Conservation (phyloP, 768 basidiomycete species). For the Cyclocybe aegerita region DNA sequence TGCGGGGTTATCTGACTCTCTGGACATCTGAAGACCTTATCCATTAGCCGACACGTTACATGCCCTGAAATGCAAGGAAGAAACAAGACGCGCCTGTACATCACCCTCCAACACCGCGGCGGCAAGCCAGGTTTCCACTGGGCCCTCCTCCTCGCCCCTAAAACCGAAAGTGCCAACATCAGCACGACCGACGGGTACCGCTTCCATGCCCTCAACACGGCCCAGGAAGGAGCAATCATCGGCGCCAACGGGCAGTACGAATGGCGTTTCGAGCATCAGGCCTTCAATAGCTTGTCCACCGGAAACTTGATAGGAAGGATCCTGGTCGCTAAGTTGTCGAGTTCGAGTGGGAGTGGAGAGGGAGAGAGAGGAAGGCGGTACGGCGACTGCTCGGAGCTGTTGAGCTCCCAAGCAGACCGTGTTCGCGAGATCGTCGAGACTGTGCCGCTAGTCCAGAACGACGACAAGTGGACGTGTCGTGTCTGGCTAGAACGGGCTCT, state of each 20-base stretch:
- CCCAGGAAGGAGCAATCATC: not conserved
- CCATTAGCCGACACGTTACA: no score
- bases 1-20: no score
- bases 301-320: not conserved
- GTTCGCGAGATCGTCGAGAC: not conserved
- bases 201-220: constrained; percentile 3
- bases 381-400: no score
- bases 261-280: constrained; percentile 6
- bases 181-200: not conserved
- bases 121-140: constrained; percentile 5
- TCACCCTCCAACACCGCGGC: constrained; percentile 6
- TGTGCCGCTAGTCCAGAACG: constrained; percentile 1
- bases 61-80: not conserved
- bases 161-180: not conserved
- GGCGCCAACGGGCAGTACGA: not conserved
- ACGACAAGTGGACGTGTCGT: constrained; percentile 5
- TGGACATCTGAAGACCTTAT: no score
- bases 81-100: constrained; percentile 9
- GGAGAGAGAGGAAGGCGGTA: no score
- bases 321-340: constrained; percentile 5
- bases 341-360: not conserved
- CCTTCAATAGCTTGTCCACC: not conserved
- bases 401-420: not conserved
- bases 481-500: constrained; percentile 6
- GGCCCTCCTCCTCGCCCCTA: constrained; percentile 6